Evolutionary conservation across 2,329 filamentous ascomycete genomes (phyloP).

Genomic region (Monosporascus sp.): DNA sequence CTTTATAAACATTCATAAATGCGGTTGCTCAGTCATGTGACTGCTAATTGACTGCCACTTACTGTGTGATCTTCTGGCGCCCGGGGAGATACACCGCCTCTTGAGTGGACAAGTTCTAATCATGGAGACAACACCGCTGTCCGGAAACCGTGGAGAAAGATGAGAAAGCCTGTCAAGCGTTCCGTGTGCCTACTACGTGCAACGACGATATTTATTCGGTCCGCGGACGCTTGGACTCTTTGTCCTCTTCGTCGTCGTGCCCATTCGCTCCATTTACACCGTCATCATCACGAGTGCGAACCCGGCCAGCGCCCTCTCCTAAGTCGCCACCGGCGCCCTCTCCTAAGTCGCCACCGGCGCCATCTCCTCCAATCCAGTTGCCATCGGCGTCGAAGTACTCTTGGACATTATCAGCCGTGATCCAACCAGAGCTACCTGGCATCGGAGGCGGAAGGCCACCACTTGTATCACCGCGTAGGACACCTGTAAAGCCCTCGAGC

Average conservation of each 20-base stretch:
- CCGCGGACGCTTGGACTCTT: constrained; percentile 26
- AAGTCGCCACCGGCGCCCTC: constrained; percentile 43
- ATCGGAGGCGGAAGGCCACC: constrained; percentile 59
- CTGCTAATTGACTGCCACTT: too few relatives aligned
- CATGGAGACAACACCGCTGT: too few relatives aligned
- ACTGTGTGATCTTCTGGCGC: too few relatives aligned
- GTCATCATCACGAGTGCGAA: constrained; percentile 47
- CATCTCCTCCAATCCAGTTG: constrained; percentile 61
- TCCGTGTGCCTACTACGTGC: too few relatives aligned
- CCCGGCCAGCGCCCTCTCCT: constrained; percentile 59
- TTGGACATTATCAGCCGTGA: constrained; percentile 86
- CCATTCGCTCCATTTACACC: constrained; percentile 43
- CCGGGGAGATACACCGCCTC: too few relatives aligned
- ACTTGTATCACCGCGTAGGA: constrained; percentile 40
- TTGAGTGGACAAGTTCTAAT: too few relatives aligned
- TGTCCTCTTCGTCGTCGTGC: constrained; percentile 31
- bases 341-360: constrained; percentile 37
- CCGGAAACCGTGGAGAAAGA: too few relatives aligned
- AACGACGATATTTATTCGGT: constrained; percentile 19
- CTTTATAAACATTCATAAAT: too few relatives aligned
- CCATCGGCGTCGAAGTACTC: constrained; percentile 78
- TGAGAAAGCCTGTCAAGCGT: too few relatives aligned
- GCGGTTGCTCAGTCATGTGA: too few relatives aligned
- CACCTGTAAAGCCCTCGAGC: constrained; percentile 52
- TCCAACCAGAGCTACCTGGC: constrained; percentile 74